phyloP scores from a whole-genome alignment of 2,329 filamentous ascomycete species.

The Tolypocladium pustulatum region DNA sequence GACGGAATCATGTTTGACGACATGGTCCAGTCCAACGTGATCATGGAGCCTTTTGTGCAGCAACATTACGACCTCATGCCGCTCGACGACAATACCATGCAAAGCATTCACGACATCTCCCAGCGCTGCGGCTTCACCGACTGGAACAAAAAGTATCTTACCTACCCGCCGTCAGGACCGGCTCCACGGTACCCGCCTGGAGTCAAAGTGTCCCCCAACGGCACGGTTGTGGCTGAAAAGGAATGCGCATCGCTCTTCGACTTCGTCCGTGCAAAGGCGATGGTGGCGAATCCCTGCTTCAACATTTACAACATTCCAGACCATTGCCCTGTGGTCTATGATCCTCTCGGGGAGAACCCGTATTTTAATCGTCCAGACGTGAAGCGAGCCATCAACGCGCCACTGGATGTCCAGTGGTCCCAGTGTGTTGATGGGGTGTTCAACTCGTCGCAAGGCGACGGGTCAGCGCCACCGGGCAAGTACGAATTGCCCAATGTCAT shows the following conservation, averaged over 20 bases:
- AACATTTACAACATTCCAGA: conserved; percentile 64
- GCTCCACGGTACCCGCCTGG: conserved; percentile 42
- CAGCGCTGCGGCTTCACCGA: conserved; percentile 51
- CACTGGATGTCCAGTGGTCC: conserved; percentile 18
- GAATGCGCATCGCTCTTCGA: conserved; percentile 49
- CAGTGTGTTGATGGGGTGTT: conserved; percentile 6
- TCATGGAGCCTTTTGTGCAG: conserved; percentile 49
- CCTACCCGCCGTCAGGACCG: conserved; percentile 55
- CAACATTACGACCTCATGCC: conserved; percentile 50
- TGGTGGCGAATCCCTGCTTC: conserved; percentile 64
- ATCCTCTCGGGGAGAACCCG: conserved; percentile 60
- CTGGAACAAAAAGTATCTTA: conserved; percentile 50
- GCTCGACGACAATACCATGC: conserved; percentile 49
- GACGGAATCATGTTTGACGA: conserved; percentile 54
- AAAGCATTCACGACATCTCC: conserved; percentile 38
- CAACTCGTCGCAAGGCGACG: conserved; percentile 9
- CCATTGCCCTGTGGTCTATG: conserved; percentile 60
- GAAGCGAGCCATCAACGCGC: conserved; percentile 56
- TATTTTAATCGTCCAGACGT: conserved; percentile 66
- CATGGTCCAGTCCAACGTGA: conserved; percentile 30
- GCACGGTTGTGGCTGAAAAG: conserved; percentile 19
- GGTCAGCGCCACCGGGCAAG: conserved; percentile 34
- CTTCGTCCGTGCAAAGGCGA: conserved; percentile 41
- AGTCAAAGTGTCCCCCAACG: conserved; percentile 16
- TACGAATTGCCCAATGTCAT: conserved; percentile 59